Conservation (phyloP, 352 stramenopile species). For the Phytophthora sansomeana region DNA sequence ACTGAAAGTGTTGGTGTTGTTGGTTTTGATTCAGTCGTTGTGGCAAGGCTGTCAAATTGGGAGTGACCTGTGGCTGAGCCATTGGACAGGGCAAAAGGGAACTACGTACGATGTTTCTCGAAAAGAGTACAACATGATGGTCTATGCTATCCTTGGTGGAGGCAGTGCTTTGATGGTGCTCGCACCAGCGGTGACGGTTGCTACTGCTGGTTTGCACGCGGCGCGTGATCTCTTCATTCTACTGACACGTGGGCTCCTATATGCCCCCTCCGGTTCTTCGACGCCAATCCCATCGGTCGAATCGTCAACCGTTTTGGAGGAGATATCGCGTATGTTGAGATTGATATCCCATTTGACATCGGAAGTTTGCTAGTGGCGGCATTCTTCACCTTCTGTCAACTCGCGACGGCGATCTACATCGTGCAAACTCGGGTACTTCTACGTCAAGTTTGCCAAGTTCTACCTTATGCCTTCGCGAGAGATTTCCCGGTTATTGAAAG, state of each 20-base stretch:
- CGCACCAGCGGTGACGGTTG: conserved; percentile 29
- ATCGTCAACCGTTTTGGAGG: conserved; percentile 91
- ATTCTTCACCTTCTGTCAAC: conserved; percentile 72
- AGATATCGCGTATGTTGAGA: conserved; percentile 90
- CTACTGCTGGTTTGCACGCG: conserved; percentile 35
- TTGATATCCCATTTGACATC: conserved; percentile 49
- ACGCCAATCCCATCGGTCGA: conserved; percentile 88
- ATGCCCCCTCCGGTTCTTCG: conserved; percentile 91
- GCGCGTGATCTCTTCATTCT: conserved; percentile 77
- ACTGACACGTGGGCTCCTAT: conserved; percentile 79
- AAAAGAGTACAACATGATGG: conserved; percentile 30
- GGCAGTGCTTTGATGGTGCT: conserved; percentile 45
- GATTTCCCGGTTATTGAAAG: conserved; percentile 44
- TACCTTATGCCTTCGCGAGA: conserved; percentile 57
- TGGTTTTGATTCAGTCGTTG: conserved; percentile 21
- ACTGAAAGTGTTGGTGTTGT: conserved; percentile 11
- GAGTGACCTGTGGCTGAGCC: conserved; percentile 40
- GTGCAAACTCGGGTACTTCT: conserved; percentile 86
- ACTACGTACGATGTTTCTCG: conserved; percentile 19
- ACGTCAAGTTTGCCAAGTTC: conserved; percentile 57
- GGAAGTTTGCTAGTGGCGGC: conserved; percentile 57
- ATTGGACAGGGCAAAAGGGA: conserved; percentile 47
- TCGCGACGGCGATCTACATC: conserved; percentile 77
- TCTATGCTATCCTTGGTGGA: conserved; percentile 39
- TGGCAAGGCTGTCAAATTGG: conserved; percentile 47